A percentile compares a stretch with the other conserved stretches of the same genome.
Conservation (phyloP, 192 early-diverging fungal genomes). For the Phlyctochytrium planicorne region DNA sequence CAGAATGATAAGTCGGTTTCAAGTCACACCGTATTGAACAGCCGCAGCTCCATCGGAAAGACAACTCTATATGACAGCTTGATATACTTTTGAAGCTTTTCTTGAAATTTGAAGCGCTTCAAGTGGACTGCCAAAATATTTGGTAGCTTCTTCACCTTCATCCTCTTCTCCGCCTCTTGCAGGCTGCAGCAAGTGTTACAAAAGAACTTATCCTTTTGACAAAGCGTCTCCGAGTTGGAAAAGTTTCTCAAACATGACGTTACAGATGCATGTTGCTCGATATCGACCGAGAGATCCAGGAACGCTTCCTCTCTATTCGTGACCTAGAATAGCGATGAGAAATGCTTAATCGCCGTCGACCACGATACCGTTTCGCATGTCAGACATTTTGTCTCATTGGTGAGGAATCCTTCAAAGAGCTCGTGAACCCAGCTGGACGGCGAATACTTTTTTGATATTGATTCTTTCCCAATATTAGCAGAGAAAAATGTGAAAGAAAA, state of each 20-base stretch:
- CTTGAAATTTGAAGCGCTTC: slow-evolving; percentile 98
- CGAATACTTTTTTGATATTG: no score
- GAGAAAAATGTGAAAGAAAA: background rate
- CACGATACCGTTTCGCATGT: slow-evolving; percentile 85
- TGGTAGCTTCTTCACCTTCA: slow-evolving; percentile 93
- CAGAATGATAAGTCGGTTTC: background rate
- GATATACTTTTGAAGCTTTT: slow-evolving; percentile 83
- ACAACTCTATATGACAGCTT: slow-evolving; percentile 94
- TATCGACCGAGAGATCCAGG: slow-evolving; percentile 93
- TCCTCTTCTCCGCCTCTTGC: slow-evolving; percentile 95
- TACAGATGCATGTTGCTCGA: slow-evolving; percentile 94
- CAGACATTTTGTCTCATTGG: slow-evolving; percentile 96
- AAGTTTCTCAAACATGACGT: slow-evolving; percentile 93
- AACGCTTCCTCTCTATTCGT: slow-evolving; percentile 93
- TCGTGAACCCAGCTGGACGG: slow-evolving; percentile 86
- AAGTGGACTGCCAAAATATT: slow-evolving; percentile 94
- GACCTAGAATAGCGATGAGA: slow-evolving; percentile 53
- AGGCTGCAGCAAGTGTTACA: slow-evolving; percentile 92
- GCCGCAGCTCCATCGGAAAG: slow-evolving; percentile 89
- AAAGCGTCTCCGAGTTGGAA: slow-evolving; percentile 91
- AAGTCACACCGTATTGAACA: slow-evolving; percentile 82
- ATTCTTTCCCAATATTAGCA: background rate
- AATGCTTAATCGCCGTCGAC: slow-evolving; percentile 1
- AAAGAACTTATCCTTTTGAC: slow-evolving; percentile 97
- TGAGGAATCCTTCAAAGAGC: slow-evolving; percentile 91